Evolutionary conservation across 2,329 filamentous ascomycete genomes (phyloP).

Genomic region (Paramyrothecium roridum): DNA sequence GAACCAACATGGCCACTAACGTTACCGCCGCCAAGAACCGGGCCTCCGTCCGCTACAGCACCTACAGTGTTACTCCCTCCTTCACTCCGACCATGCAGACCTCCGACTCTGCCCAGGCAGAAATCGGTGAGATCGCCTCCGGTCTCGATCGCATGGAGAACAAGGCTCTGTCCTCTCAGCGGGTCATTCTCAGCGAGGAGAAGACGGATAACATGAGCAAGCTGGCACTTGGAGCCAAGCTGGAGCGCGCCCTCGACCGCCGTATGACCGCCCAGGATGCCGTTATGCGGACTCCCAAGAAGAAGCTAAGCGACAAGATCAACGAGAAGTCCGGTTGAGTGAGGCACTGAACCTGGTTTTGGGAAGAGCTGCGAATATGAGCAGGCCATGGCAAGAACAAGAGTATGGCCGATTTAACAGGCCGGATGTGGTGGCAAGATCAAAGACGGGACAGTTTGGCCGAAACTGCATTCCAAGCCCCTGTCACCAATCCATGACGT

Average conservation of each 20-base stretch:
- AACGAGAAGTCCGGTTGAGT: slow-evolving; percentile 30
- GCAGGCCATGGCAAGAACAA: slow-evolving; percentile 6
- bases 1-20: slow-evolving; percentile 10
- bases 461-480: too few species aligned
- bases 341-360: not conserved
- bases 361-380: not conserved
- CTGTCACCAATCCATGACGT: too few species aligned
- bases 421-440: too few species aligned
- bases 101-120: slow-evolving; percentile 52
- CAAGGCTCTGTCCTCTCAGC: slow-evolving; percentile 78
- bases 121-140: slow-evolving; percentile 68
- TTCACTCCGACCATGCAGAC: slow-evolving; percentile 56
- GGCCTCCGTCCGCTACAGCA: slow-evolving; percentile 55
- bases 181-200: slow-evolving; percentile 67
- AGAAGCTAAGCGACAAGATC: slow-evolving; percentile 29
- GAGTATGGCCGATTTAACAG: not conserved
- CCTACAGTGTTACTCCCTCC: slow-evolving; percentile 57
- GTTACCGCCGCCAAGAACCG: slow-evolving; percentile 37
- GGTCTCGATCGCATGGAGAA: slow-evolving; percentile 87
- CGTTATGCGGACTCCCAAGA: slow-evolving; percentile 63
- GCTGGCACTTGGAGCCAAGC: slow-evolving; percentile 83
- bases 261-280: slow-evolving; percentile 89
- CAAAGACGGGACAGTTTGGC: too few species aligned
- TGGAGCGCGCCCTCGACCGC: slow-evolving; percentile 81
- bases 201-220: slow-evolving; percentile 82